These are phyloP conservation scores for Aeschynomene evenia DNA, from an alignment of 306 rosid genomes.

Conservation along the genomic window DNA sequence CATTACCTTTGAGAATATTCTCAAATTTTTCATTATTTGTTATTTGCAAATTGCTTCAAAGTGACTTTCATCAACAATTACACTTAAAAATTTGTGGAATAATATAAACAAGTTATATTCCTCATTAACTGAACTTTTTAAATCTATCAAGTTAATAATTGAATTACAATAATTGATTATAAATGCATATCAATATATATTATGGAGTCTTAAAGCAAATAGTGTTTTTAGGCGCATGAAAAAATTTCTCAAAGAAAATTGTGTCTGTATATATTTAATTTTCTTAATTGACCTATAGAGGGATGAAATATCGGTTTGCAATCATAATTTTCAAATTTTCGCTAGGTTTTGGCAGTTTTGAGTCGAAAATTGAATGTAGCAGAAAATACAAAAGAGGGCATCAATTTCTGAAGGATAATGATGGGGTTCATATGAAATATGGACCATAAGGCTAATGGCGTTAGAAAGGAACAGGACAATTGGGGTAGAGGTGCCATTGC, in stretches of 20 bases:
- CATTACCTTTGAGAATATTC: not conserved
- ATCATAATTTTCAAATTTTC: not conserved
- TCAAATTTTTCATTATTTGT: not conserved
- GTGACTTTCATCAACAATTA: not conserved
- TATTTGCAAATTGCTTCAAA: not conserved
- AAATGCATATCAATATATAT: too few relatives aligned
- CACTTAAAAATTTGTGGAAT: not conserved
- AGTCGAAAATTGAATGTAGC: conserved; percentile 1
- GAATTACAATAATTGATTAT: too few relatives aligned
- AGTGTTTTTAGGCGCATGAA: too few relatives aligned
- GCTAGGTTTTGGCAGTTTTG: not conserved
- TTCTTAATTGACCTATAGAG: too few relatives aligned
- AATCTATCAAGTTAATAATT: too few relatives aligned
- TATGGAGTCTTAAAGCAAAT: too few relatives aligned
- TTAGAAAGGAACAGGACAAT: conserved; percentile 31
- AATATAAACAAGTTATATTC: too few relatives aligned
- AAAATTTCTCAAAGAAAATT: too few relatives aligned
- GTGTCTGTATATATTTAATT: too few relatives aligned
- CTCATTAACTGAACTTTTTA: too few relatives aligned
- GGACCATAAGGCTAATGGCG: not conserved
- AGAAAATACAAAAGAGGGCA: conserved; percentile 5
- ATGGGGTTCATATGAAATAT: conserved; percentile 6
- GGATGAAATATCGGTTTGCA: not conserved
- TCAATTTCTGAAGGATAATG: conserved; percentile 3
- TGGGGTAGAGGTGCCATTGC: conserved; percentile 14